Conservation (phyloP, 768 basidiomycete genomes). For the Russula griseocarnosa region DNA sequence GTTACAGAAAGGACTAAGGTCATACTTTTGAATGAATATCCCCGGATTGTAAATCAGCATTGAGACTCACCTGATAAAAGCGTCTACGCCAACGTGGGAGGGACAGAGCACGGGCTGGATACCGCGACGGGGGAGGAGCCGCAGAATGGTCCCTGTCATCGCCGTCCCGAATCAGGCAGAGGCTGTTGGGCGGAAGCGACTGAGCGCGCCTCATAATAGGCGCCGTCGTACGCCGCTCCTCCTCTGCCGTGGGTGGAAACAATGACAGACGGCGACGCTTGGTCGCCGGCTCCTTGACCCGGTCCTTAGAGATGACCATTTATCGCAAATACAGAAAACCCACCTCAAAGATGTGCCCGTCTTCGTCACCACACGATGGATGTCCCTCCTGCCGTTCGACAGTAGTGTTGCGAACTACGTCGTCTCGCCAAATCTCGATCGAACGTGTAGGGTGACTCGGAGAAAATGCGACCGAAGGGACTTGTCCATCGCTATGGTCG, state of each 20-base stretch:
- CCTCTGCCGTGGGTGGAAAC: slow-evolving; percentile 9
- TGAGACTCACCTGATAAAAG: slow-evolving; percentile 5
- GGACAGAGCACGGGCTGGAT: slow-evolving; percentile 21
- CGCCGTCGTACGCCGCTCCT: slow-evolving; percentile 16
- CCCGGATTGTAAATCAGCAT: background rate
- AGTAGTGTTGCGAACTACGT: slow-evolving; percentile 32
- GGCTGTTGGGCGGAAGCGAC: slow-evolving; percentile 16
- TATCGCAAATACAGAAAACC: slow-evolving; percentile 6
- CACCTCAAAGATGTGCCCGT: slow-evolving; percentile 20
- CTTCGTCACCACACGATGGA: slow-evolving; percentile 1
- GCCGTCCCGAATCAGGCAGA: slow-evolving; percentile 14
- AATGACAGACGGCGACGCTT: slow-evolving; percentile 28
- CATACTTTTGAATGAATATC: background rate
- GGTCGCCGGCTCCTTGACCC: slow-evolving; percentile 29
- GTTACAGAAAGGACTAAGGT: background rate
- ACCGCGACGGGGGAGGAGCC: slow-evolving; percentile 7
- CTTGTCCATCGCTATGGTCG: slow-evolving; percentile 15
- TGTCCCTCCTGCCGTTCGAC: slow-evolving; percentile 10
- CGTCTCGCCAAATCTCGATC: slow-evolving; percentile 46
- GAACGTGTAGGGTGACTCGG: slow-evolving; percentile 31
- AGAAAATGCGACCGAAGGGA: slow-evolving; percentile 26
- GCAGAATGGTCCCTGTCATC: slow-evolving; percentile 13
- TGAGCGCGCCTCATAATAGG: slow-evolving; percentile 18
- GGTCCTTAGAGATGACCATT: slow-evolving; percentile 20
- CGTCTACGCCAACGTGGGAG: slow-evolving; percentile 19